Conservation (phyloP, 805 yeast genomes). For the Alloascoidea hylecoeti region DNA sequence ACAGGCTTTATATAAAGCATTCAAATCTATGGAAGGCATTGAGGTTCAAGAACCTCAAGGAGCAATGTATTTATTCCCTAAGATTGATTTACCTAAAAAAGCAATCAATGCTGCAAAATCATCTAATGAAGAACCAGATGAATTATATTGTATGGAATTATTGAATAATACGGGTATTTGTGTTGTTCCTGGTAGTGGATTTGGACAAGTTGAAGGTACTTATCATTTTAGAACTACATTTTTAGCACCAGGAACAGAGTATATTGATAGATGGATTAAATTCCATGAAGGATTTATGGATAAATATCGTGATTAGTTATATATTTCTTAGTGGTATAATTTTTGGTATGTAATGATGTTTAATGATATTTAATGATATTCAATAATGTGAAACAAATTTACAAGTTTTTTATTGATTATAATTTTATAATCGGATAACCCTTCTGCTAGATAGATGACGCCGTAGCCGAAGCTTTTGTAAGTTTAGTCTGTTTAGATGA, state of each 20-base stretch:
- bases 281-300: slow-evolving; percentile 68
- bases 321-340: too few relatives aligned
- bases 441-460: too few relatives aligned
- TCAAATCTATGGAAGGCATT: slow-evolving; percentile 67
- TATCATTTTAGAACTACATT: slow-evolving; percentile 93
- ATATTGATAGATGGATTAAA: slow-evolving; percentile 65
- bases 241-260: slow-evolving; percentile 86
- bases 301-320: too few relatives aligned
- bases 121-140: slow-evolving; percentile 63
- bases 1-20: slow-evolving; percentile 47
- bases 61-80: slow-evolving; percentile 95
- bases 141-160: slow-evolving; percentile 73
- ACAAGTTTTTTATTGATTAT: too few relatives aligned
- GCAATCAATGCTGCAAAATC: slow-evolving; percentile 48
- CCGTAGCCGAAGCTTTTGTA: too few relatives aligned
- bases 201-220: slow-evolving; percentile 85
- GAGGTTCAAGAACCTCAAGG: slow-evolving; percentile 85
- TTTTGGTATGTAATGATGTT: not conserved
- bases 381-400: too few relatives aligned
- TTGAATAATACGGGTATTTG: slow-evolving; percentile 88
- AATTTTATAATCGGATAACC: too few relatives aligned
- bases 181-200: slow-evolving; percentile 94
- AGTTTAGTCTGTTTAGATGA: too few relatives aligned
- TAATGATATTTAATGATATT: slow-evolving; percentile 1
- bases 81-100: slow-evolving; percentile 47